Evolutionary conservation across 257 asterid genomes (phyloP), one percentile per base, ranked within the genome.

Genomic region (Ophiorrhiza pumila): DNA sequence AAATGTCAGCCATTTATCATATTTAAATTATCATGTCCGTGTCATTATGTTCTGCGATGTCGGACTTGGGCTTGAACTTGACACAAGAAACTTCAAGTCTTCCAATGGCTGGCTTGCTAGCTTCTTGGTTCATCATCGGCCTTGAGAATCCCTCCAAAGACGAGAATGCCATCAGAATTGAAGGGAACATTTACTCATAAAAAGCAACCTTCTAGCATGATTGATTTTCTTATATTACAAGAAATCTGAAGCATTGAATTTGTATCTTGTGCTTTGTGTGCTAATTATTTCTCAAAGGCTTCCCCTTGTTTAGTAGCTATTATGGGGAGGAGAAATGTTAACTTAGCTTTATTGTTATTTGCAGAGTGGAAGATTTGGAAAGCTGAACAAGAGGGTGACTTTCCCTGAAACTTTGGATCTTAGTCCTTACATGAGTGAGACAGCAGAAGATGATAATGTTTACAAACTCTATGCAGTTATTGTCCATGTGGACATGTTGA

Each of bases 351-450:
- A 18, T 22, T 68, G 1, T 53, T 57, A 20, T 43, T 42, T 83
- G 83, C 89, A 95, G 99, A 90, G 96, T 82, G 99, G 99, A 65
- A 87, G 98, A 73, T 95, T 91, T 80, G 99, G 99, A 71, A 95
- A 95, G 77, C 91, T 95, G 55, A 95, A 95, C 73, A 95, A 95
- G 89, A 90, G 95, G 87, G 95, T 95, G 73, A 86, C 86, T 68
- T 95, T 94, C 83, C 99, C 99, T 0, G 97, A 89, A 87, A 86
- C 80, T 1, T 77, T 95, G 77, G 86, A 92, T 82, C 97, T 95
- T 74, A 84, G 80, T 69, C 88, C 88, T 32, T 95, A 90, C 90
- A 86, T 90, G 92, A 89, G 89, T 74, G 90, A 87, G 69, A 45
- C 79, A 63, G 95, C 83, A 74, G 96, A 84, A 46, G 85, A 90